phyloP scores from a whole-genome alignment of 2,329 filamentous ascomycete species.

The Xylariaceae sp. region DNA sequence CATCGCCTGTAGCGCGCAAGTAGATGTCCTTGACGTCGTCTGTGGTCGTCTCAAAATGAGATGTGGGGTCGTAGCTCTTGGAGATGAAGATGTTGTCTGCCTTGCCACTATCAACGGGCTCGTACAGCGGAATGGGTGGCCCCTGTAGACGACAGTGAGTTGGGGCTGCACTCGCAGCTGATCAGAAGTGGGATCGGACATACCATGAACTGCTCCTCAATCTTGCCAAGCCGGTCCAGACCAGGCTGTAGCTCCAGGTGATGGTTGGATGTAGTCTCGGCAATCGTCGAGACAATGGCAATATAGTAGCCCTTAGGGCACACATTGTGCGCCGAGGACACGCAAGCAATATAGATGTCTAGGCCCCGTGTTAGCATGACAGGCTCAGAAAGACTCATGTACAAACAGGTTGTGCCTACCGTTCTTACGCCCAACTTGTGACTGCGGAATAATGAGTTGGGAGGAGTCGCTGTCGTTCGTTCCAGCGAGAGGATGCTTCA shows the following conservation, averaged over 20 bases:
- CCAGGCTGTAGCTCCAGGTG: constrained; percentile 92
- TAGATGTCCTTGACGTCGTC: constrained; percentile 97
- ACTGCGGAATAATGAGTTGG: constrained; percentile 97
- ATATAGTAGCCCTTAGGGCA: constrained; percentile 99
- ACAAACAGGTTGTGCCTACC: constrained; percentile 52
- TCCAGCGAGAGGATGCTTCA: constrained; percentile 90
- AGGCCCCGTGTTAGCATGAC: constrained; percentile 10
- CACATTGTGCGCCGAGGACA: constrained; percentile 94
- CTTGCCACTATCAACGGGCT: constrained; percentile 77
- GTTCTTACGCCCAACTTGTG: constrained; percentile 93
- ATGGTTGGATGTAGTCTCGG: constrained; percentile 87
- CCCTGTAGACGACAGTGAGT: constrained; percentile 43
- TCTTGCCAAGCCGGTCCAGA: constrained; percentile 85
- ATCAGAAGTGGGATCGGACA: constrained; percentile 17
- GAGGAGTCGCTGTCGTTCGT: constrained; percentile 86
- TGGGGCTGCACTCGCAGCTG: no score
- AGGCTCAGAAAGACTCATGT: background rate
- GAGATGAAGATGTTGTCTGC: constrained; percentile 95
- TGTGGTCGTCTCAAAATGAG: constrained; percentile 89
- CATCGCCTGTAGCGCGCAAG: constrained; percentile 75
- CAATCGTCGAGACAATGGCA: constrained; percentile 96
- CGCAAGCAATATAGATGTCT: constrained; percentile 87
- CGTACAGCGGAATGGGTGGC: constrained; percentile 87
- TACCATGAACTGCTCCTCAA: constrained; percentile 97
- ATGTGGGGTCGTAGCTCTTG: constrained; percentile 97